Percentiles rank a stretch among this genome's conserved stretches.
phyloP scores from a whole-genome alignment of 331 rosid species.

The Cydonia oblonga region DNA sequence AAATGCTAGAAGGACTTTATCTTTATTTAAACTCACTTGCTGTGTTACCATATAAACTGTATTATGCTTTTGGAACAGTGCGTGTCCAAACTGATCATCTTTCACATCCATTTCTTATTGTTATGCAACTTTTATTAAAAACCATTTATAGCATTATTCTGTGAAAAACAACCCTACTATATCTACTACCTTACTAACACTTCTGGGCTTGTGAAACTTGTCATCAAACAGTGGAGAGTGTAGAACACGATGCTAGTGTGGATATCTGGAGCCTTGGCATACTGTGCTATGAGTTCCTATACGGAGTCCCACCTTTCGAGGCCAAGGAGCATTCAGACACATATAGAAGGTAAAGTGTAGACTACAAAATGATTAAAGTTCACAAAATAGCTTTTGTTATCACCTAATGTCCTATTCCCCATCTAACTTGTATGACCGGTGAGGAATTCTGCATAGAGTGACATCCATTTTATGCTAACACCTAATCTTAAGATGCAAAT shows the following conservation, averaged over 20 bases:
- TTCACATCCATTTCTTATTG: not conserved
- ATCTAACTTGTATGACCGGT: not conserved
- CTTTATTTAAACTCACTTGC: not conserved
- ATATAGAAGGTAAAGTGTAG: constrained; percentile 62
- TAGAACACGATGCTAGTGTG: constrained; percentile 92
- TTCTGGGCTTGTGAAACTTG: constrained; percentile 2
- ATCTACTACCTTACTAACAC: not conserved
- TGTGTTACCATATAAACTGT: not conserved
- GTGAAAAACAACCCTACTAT: not conserved
- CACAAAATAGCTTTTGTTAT: not conserved
- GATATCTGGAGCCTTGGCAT: constrained; percentile 99
- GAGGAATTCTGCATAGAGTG: not conserved
- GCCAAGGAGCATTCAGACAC: constrained; percentile 99
- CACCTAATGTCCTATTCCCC: not conserved
- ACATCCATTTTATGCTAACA: not conserved
- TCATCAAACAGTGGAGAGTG: constrained; percentile 70
- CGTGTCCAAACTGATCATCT: not conserved
- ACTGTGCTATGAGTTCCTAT: constrained; percentile 92
- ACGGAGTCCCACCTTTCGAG: constrained; percentile 96
- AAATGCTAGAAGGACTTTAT: not conserved
- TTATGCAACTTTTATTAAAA: not conserved
- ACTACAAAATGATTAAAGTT: not conserved
- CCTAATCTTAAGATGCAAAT: not conserved
- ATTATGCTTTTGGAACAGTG: not conserved
- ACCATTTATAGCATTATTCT: not conserved